Base-by-base conservation (phyloP, 495 filamentous ascomycete species). In the Penicillium odoratum region DNA sequence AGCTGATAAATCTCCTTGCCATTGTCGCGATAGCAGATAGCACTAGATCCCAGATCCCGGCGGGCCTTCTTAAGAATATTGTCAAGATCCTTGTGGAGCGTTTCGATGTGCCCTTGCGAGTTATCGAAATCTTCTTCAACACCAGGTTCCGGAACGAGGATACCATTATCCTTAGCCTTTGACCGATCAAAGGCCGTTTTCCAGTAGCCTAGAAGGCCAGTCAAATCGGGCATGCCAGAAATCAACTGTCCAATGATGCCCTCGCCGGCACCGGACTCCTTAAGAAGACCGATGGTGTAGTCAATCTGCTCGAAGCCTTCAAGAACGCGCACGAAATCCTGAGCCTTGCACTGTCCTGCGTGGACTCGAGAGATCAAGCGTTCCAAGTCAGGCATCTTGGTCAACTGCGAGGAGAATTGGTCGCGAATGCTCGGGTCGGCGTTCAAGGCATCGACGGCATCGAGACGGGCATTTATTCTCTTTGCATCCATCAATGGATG, bases 241-340 rank as follows among this genome's bases (percentile, higher is more conserved):
- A 96, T 85, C 15, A 99, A 81, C 47, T 91, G 85, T 38, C 91
- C 91, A 50, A 99, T 88, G 4, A 99, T 80, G 15, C 92, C 88
- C 44, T 91, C 86, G 2, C 88, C 91, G 3, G 78, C 69, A 28
- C 86, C 87, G 66, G 89, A 85, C 13, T 83, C 78, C 30, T 81
- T 78, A 1, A 97, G 81, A 11, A 96, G 80, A 56, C 84, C 82
- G 81, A 96, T 90, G 0, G 90, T 94, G 66, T 93, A 91, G 44
- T 95, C 91, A 16, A 98, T 97, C 70, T 96, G 93, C 72, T 98
- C 95, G 65, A 98, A 99, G 0, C 95, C 95, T 66, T 99, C 93
- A 0, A 99, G 78, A 4, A 98, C 93, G n/a, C 83, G 85, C 25
- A 96, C 84, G 66, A 99, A 99, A 69, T 98, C 94, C 42, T 91